Base-by-base conservation (phyloP, 768 basidiomycete genomes). In the Mycena capillaripes region DNA sequence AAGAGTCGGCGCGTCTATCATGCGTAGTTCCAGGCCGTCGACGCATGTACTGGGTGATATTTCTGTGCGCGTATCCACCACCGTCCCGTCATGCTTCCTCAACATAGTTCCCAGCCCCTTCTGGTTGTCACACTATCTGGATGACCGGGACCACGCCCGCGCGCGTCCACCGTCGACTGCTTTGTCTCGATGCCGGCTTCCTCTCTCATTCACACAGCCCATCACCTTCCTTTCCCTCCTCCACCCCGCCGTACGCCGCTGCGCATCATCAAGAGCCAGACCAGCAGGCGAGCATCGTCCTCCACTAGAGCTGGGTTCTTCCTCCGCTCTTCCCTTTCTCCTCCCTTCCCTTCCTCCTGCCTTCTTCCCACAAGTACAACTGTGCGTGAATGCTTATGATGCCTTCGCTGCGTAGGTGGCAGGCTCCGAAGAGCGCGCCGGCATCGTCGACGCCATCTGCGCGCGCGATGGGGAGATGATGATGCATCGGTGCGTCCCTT, bases 381-480 rank as follows among this genome's bases (percentile, higher is more conserved):
- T 44, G 17, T 44, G 42, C 42, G 16, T 44, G 42, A 44, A 44
- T 44, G 42, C 42, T 44, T 9, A 44, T 17, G 42, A 44, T 44
- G 42, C 42, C 42, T 44, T 44, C 42, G 42, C 17, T 44, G 42
- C 42, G 42, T n/a, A 71, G 70, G 93, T 95, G 21, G 95, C 95
- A 4, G 93, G 95, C 75, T 74, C 86, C 23, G 89, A 91, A 59
- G 95, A 96, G 78, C 86, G 95, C 2, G 88, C 87, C 6, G 95
- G 94, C 81, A 96, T 96, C 53, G 92, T 96, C 19, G 94, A 95
- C 76, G 95, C 95, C 57, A 96, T 96, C 67, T 95, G 94, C 71
- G 87, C 90, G 46, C 89, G 91, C 16, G 95, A 95, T 1, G 94
- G 93, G 73, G 95, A 96, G 79, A 96, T 96, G 95, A 96, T 96